These are phyloP conservation scores for Psidium friedrichsthalianum DNA, from an alignment of 345 rosid species.

Conservation along the genomic window DNA sequence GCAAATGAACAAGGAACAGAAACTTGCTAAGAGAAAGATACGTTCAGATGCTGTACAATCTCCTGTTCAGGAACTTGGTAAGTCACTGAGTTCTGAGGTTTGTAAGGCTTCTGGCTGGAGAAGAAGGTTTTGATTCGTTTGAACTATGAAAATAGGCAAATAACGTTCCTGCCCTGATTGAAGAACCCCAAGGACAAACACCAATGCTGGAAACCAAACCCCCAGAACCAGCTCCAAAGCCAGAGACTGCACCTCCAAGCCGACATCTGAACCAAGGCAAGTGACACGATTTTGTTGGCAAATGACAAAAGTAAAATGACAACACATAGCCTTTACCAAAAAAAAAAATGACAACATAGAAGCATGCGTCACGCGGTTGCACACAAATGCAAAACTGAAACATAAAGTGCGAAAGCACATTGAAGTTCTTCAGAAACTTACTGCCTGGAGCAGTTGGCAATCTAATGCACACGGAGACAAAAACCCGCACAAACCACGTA, in stretches of 20 bases:
- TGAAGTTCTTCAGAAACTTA: background rate
- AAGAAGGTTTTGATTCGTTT: background rate
- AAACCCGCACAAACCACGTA: background rate
- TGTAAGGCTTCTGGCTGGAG: background rate
- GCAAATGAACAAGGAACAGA: conserved; percentile 63
- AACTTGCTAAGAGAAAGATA: conserved; percentile 65
- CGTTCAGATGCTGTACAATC: conserved; percentile 49
- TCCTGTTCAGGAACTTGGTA: conserved; percentile 61
- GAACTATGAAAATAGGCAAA: conserved; percentile 19
- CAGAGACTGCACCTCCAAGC: background rate
- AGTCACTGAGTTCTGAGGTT: background rate
- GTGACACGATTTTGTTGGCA: background rate
- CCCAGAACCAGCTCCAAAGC: conserved; percentile 2
- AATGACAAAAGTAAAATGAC: background rate
- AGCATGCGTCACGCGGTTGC: background rate
- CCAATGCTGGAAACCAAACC: background rate
- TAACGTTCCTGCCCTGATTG: conserved; percentile 33
- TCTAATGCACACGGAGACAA: background rate
- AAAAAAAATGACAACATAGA: background rate
- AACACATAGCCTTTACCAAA: no score
- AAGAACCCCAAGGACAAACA: conserved; percentile 13
- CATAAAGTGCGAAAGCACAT: background rate
- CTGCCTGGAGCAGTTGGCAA: background rate
- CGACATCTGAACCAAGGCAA: background rate
- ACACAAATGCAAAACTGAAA: background rate